phyloP scores from a whole-genome alignment of 2,329 filamentous ascomycete genomes.

The Chaetomiaceae sp. region DNA sequence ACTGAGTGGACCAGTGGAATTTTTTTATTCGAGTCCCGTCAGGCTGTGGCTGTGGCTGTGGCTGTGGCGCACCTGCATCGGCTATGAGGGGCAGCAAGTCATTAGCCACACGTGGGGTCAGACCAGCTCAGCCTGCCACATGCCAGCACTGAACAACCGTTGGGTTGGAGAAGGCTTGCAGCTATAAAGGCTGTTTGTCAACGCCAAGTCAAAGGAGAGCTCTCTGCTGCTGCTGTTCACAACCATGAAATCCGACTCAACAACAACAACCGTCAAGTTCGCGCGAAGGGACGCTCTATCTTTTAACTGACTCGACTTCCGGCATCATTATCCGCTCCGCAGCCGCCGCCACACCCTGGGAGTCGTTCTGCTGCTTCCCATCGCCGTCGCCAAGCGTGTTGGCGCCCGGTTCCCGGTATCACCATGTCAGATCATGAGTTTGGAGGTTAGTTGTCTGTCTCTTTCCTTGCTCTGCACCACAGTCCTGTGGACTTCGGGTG shows the following conservation, averaged over 20 bases:
- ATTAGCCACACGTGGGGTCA: constrained; percentile 8
- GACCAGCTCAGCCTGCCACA: constrained; percentile 7
- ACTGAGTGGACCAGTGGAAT: background rate
- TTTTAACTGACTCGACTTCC: too few species aligned
- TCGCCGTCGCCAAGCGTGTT: too few species aligned
- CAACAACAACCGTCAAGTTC: too few species aligned
- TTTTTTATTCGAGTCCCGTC: too few species aligned
- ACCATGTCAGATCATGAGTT: constrained; percentile 63
- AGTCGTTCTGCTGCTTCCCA: too few species aligned
- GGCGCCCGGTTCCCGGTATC: constrained; percentile 19
- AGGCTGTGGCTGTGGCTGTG: too few species aligned
- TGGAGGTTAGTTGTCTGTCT: constrained; percentile 44
- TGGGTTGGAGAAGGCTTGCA: background rate
- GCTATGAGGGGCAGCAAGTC: constrained; percentile 5
- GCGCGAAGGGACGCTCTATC: too few species aligned
- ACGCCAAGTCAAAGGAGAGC: constrained; percentile 17
- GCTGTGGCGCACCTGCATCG: too few species aligned
- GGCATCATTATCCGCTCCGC: too few species aligned
- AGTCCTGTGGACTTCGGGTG: background rate
- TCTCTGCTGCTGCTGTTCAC: too few species aligned
- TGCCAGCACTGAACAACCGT: constrained; percentile 7
- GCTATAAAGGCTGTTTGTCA: constrained; percentile 24
- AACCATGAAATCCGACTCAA: too few species aligned
- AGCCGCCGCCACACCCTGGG: too few species aligned
- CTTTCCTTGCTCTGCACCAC: background rate